phyloP scores from a whole-genome alignment of 371 early-diverging fungal species.

The Circinella umbellata region DNA sequence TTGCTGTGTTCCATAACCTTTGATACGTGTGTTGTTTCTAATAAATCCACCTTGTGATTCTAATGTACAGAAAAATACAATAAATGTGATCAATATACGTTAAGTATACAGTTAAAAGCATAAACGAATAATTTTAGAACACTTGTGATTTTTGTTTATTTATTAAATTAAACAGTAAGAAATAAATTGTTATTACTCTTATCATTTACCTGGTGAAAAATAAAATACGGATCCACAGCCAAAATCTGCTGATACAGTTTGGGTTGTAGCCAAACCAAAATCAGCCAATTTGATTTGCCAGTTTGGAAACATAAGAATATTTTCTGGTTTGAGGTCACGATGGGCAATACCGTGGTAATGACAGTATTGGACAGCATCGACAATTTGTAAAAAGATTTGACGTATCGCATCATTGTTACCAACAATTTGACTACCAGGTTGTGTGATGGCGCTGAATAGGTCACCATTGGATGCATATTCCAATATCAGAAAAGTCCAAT shows the following conservation, averaged over 20 bases:
- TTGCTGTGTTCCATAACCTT: slow-evolving; percentile 71
- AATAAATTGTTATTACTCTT: neutral
- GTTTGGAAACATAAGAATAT: slow-evolving; percentile 71
- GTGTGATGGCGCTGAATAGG: slow-evolving; percentile 70
- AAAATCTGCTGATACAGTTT: slow-evolving; percentile 71
- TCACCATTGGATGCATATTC: slow-evolving; percentile 82
- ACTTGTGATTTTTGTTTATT: too few species aligned
- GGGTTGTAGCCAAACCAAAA: slow-evolving; percentile 79
- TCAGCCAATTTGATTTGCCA: slow-evolving; percentile 70
- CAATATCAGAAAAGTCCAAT: slow-evolving; percentile 77
- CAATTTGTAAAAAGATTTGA: slow-evolving; percentile 80
- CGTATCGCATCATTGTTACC: slow-evolving; percentile 70
- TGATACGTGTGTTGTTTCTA: slow-evolving; percentile 39
- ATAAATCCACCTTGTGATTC: slow-evolving; percentile 76
- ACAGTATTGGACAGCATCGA: slow-evolving; percentile 81
- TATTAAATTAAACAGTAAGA: slow-evolving; percentile 4
- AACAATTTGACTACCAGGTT: slow-evolving; percentile 49
- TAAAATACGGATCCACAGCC: slow-evolving; percentile 89
- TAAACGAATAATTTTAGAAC: too few species aligned
- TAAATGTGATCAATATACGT: too few species aligned
- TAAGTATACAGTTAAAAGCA: too few species aligned
- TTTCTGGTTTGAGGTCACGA: slow-evolving; percentile 94
- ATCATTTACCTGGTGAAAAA: slow-evolving; percentile 79
- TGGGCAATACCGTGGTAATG: slow-evolving; percentile 83
- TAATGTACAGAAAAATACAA: slow-evolving; percentile 18